Evolutionary conservation across 352 stramenopile genomes (phyloP), one percentile per base, ranked within the genome.

Genomic region (Phytophthora citrophthora): DNA sequence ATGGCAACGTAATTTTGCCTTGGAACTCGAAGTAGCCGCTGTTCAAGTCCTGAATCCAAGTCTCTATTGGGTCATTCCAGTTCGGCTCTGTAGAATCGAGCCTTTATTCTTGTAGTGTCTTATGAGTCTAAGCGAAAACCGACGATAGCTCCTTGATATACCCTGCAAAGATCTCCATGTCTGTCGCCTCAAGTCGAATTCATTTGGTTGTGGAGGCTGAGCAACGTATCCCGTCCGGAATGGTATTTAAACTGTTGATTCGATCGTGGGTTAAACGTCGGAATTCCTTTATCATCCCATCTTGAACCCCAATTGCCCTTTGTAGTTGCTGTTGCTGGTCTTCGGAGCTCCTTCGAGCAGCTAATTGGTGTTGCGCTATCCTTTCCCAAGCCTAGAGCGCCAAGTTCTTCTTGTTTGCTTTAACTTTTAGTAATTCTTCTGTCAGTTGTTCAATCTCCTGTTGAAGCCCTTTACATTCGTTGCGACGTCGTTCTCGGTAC

Each of bases 1-100:
- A 54, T 5, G 54, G 48, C 18, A 70, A 11, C 2, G 43, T 52
- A 6, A 56, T 29, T 27, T 65, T 61, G 20, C 29, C 23, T 52
- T 18, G n/a, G 3, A 47, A 66, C 8, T 48, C 13, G 26, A 65
- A 55, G 27, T 23, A 61, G 1, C 54, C 32, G 8, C 16, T 44
- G 1, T 38, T 15, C 1, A 7, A 4, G 27, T 65, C 49, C 20
- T 60, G 18, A 44, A 51, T 27, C 47, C 62, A 70, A 13, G 12
- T 47, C 7, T 61, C 20, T 2, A 1, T 46, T 10, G 47, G 44
- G 10, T 1, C 11, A 11, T 49, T 7, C 54, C 54, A 59, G 39
- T 59, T 55, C 15, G 13, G 39, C 16, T 49, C 31, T 2, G 24
- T 54, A 12, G 61, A 49, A 15, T 57, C 38, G 2, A 65, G 11